Evolutionary conservation across 169 alveolate genomes (phyloP), one percentile per base, ranked within the genome.

Genomic region (Plasmodium vinckei): DNA sequence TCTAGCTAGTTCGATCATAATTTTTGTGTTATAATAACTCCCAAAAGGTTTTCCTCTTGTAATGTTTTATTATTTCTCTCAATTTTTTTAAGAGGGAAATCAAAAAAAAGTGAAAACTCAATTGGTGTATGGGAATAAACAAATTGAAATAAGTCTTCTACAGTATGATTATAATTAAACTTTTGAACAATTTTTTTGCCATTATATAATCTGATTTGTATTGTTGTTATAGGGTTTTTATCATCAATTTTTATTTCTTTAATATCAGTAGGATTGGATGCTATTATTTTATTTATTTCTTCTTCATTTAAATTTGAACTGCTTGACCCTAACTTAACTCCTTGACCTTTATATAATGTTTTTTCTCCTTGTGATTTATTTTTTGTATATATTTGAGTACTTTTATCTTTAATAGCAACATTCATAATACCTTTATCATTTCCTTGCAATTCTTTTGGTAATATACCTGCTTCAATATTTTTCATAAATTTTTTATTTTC

Each of bases 381-480:
- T 27, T 86, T 84, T 13, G 63, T 77, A 59, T 92, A 92, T 33
- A 71, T 61, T 60, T 87, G 88, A 19, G 73, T 72, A 39, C 94
- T 92, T 53, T 90, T 87, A 73, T 92, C 94, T 70, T 87, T 92
- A 33, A 92, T 13, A 10, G 93, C 94, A 59, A 92, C 84, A 73
- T 87, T 73, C 49, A 92, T 47, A 33, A 33, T 33, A 13, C 87
- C 69, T 75, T 93, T 75, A 57, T 92, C 92, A 9, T 92, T 92
- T 46, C 82, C 94, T 46, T 93, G 93, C 9, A 97, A 93, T 89
- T 97, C 99, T 46, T 93, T 95, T 7, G 99, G 99, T 15, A 98
- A 98, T n/a, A 96, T 82, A 2, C 98, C 98, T 69, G 96, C 94
- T 71, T 95, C 97, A 6, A 98, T 92, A 87, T 97, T 97, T n/a